These are phyloP conservation scores for Rhynchosporium graminicola DNA, from an alignment of 2,329 filamentous ascomycete genomes.

Conservation along the genomic window DNA sequence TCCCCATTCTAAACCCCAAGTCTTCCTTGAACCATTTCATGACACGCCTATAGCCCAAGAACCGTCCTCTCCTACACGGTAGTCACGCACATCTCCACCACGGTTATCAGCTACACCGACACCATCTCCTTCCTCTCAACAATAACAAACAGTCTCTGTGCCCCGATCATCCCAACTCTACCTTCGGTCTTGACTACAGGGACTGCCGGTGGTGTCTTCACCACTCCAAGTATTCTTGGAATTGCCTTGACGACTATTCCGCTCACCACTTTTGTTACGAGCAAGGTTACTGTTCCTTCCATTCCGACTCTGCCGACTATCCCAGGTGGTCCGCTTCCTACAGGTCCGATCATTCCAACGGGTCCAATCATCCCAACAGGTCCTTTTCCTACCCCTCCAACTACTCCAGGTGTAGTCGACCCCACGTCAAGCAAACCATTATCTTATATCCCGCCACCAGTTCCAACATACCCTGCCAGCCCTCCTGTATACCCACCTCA, in stretches of 20 bases:
- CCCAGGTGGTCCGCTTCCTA: not conserved
- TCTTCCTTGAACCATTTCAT: not conserved
- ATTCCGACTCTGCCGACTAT: constrained; percentile 4
- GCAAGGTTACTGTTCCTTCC: not conserved
- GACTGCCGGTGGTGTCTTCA: constrained; percentile 14
- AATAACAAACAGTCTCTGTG: constrained; percentile 10
- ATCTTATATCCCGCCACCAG: constrained; percentile 2
- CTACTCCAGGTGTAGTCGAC: constrained; percentile 1
- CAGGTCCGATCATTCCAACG: not conserved
- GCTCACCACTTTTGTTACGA: constrained; percentile 5
- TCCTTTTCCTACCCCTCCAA: not conserved
- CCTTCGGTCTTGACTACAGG: not conserved
- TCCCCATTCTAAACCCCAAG: not conserved
- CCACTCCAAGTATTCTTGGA: not conserved
- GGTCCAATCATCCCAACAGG: not conserved
- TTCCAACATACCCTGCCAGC: constrained; percentile 10
- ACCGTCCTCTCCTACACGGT: not conserved
- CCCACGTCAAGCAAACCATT: not conserved
- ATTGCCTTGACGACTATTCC: not conserved
- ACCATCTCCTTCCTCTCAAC: constrained; percentile 6
- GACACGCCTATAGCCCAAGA: not conserved
- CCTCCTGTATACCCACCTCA: constrained; percentile 3
- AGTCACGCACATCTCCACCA: constrained; percentile 10
- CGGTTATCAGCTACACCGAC: constrained; percentile 11
- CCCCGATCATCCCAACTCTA: constrained; percentile 7